Base-by-base conservation (phyloP, 2,329 filamentous ascomycete genomes). In the Meredithiella fracta region DNA sequence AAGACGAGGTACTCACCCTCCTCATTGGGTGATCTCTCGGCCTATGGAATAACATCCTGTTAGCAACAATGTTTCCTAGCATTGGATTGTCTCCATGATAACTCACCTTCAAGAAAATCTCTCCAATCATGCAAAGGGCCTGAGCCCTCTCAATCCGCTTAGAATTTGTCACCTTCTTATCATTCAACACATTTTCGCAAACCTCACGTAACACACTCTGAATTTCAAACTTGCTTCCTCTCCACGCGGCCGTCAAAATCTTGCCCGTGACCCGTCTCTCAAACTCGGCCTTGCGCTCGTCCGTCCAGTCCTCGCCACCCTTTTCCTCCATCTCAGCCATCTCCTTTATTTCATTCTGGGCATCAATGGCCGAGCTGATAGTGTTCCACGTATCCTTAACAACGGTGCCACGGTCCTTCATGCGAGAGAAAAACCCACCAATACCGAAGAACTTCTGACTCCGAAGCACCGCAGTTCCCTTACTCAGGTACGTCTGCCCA, bases 351-450 rank as follows among this genome's bases (percentile, higher is more conserved):
- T 90, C 95, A 73, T 95, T 85, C 72, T 98, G 92, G 25, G 92
- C 92, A 66, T 96, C 90, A 61, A 98, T 94, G 40, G 92, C 92
- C 53, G 87, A 94, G 60, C 83, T 89, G 66, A 98, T 96, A 29
- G 92, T 98, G 66, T 86, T 91, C 92, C 92, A 98, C 1, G 92
- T 97, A 66, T 98, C 92, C 75, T 97, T 97, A 64, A 94, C 89
- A 60, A 97, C 78, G 1, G 85, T 92, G 60, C 91, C 91, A 79
- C 97, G 97, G 69, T 98, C 92, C 72, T 92, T 94, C 63, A 98
- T 78, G 55, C 89, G 80, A 58, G 82, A 87, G 70, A 96, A 94
- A 76, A 98, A 97, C 54, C 92, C 92, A 51, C 85, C 85, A 60
- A 98, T 92, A 56, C 92, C 92, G 58, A 98, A 82, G 72, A 95